These are phyloP conservation scores for Cytauxzoon felis DNA, from an alignment of 169 alveolate species.

Conservation along the genomic window DNA sequence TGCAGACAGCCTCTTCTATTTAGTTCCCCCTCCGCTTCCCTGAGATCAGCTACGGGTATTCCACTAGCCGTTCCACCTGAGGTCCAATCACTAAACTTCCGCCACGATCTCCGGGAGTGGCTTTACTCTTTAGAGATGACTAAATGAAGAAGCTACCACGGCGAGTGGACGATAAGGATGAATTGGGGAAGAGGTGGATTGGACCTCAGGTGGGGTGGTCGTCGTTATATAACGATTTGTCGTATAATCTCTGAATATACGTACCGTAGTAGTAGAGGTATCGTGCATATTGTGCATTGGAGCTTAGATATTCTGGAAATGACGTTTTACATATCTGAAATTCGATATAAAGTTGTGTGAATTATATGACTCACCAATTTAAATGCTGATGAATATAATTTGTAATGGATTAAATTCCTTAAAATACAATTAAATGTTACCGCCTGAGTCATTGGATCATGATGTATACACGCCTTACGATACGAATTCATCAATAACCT, in stretches of 20 bases:
- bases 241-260: background rate
- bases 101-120: no score
- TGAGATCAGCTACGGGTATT: no score
- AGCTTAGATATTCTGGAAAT: slow-evolving; percentile 85
- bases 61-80: no score
- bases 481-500: slow-evolving; percentile 52
- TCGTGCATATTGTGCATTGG: slow-evolving; percentile 91
- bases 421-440: slow-evolving; percentile 85
- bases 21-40: no score
- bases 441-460: slow-evolving; percentile 86
- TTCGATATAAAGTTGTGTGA: background rate
- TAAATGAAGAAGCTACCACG: no score
- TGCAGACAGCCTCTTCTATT: no score
- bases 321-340: slow-evolving; percentile 51
- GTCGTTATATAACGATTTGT: no score
- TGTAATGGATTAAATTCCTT: slow-evolving; percentile 82
- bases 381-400: slow-evolving; percentile 70
- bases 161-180: no score
- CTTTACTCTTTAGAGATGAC: no score
- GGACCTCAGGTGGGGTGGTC: no score
- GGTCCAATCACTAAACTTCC: no score
- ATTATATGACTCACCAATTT: slow-evolving; percentile 66
- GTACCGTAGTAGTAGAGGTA: slow-evolving; percentile 89
- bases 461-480: slow-evolving; percentile 78
- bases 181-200: no score